These are phyloP conservation scores for Marasmius oreades DNA, from an alignment of 1,284 basidiomycete genomes.

Conservation along the genomic window DNA sequence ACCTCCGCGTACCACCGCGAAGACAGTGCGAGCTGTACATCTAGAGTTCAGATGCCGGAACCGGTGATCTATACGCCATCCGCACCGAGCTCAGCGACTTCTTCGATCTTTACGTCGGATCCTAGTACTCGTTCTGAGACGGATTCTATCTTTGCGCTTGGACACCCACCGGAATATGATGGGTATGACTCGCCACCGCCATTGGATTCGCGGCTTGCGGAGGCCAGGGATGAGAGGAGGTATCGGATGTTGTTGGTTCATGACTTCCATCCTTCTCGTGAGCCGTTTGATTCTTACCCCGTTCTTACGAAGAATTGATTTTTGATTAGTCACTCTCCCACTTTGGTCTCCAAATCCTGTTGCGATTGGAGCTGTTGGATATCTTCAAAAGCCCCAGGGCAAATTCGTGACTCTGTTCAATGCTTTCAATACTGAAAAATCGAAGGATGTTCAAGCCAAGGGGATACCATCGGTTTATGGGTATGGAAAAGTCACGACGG, in stretches of 20 bases:
- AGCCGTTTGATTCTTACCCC: slow-evolving; percentile 25
- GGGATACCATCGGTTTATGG: slow-evolving; percentile 49
- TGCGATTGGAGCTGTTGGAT: slow-evolving; percentile 68
- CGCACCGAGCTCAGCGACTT: slow-evolving; percentile 18
- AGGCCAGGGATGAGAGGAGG: slow-evolving; percentile 53
- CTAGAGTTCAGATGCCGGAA: slow-evolving; percentile 20
- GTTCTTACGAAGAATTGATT: neutral
- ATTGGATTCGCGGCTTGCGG: slow-evolving; percentile 38
- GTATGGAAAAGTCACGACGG: slow-evolving; percentile 48
- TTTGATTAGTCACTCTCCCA: slow-evolving; percentile 55
- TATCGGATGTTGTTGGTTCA: slow-evolving; percentile 62
- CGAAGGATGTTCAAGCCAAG: slow-evolving; percentile 27
- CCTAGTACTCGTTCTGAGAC: slow-evolving; percentile 22
- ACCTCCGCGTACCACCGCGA: neutral
- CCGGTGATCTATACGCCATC: slow-evolving; percentile 30
- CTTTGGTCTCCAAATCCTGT: slow-evolving; percentile 66
- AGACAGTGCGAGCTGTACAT: slow-evolving; percentile 19
- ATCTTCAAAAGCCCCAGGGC: slow-evolving; percentile 58
- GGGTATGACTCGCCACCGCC: slow-evolving; percentile 45
- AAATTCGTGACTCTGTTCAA: slow-evolving; percentile 70
- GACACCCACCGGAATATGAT: slow-evolving; percentile 15
- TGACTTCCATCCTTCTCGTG: slow-evolving; percentile 65
- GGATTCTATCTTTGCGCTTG: slow-evolving; percentile 11
- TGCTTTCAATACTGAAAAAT: slow-evolving; percentile 47
- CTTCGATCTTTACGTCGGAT: slow-evolving; percentile 27